Conservation (phyloP, 2,329 filamentous ascomycete genomes). For the Cadophora sp. region DNA sequence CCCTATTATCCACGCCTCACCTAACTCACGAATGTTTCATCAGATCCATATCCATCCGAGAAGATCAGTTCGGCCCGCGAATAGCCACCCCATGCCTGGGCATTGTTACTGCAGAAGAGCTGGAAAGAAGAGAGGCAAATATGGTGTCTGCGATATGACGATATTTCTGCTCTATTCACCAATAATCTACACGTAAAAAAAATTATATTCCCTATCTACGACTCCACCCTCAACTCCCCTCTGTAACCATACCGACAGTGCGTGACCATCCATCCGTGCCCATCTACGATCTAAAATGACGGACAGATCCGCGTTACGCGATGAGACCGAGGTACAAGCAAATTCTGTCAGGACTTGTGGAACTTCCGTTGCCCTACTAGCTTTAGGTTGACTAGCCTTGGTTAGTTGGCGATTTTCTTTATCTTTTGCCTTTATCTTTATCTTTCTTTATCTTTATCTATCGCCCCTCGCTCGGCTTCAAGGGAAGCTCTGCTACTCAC, state of each 20-base stretch:
- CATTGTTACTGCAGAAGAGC: too few relatives aligned
- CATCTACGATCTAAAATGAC: slow-evolving; percentile 1
- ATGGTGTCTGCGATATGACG: too few relatives aligned
- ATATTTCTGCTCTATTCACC: too few relatives aligned
- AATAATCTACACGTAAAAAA: too few relatives aligned
- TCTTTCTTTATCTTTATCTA: slow-evolving; percentile 6
- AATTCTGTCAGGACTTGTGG: not conserved
- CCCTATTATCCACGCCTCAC: not conserved
- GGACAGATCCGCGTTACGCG: slow-evolving; percentile 18
- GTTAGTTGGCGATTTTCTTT: not conserved
- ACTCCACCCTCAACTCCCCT: not conserved
- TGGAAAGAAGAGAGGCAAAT: too few relatives aligned
- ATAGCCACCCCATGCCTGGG: not conserved
- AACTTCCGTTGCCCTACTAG: too few relatives aligned
- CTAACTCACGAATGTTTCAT: too few relatives aligned
- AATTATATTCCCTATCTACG: not conserved
- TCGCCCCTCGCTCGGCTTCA: not conserved
- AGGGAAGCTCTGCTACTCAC: not conserved
- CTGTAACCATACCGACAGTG: too few relatives aligned
- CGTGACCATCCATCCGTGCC: not conserved
- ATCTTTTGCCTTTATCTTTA: slow-evolving; percentile 7
- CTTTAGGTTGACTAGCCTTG: not conserved
- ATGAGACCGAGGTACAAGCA: slow-evolving; percentile 5
- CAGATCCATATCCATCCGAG: too few relatives aligned
- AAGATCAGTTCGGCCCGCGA: not conserved